Conservation (phyloP, 345 rosid species). For the Microcos paniculata region DNA sequence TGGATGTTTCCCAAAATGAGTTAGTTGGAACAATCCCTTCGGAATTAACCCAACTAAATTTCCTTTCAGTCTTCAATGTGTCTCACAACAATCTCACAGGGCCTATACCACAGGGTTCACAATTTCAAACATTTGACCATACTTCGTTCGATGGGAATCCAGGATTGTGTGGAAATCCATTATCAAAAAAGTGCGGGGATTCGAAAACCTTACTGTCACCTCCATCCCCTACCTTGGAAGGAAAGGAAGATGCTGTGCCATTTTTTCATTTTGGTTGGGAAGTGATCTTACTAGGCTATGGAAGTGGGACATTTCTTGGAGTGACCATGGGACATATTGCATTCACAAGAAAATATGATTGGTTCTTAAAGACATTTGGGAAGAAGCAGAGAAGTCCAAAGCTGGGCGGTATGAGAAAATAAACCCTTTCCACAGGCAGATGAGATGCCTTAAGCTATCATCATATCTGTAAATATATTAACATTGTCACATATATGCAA, state of each 20-base stretch:
- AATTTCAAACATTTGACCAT: background rate
- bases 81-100: background rate
- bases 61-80: background rate
- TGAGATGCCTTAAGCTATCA: background rate
- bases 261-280: constrained; percentile 9
- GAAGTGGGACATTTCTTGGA: background rate
- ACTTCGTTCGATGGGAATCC: constrained; percentile 1
- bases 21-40: background rate
- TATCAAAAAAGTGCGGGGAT: background rate
- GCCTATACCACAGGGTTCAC: background rate
- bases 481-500: too few species aligned
- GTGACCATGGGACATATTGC: background rate
- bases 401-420: background rate
- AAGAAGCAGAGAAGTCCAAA: background rate
- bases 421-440: too few species aligned
- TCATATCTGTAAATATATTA: too few species aligned
- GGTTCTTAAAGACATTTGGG: background rate
- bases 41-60: background rate
- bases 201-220: background rate
- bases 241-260: background rate
- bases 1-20: background rate
- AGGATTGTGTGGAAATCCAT: background rate
- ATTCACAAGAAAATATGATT: background rate
- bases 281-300: background rate
- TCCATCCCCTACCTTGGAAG: background rate